Percentiles rank a stretch among this genome's conserved stretches.
These are phyloP conservation scores for Colletotrichum echinochloae DNA, from an alignment of 2,329 filamentous ascomycete species.

Conservation along the genomic window DNA sequence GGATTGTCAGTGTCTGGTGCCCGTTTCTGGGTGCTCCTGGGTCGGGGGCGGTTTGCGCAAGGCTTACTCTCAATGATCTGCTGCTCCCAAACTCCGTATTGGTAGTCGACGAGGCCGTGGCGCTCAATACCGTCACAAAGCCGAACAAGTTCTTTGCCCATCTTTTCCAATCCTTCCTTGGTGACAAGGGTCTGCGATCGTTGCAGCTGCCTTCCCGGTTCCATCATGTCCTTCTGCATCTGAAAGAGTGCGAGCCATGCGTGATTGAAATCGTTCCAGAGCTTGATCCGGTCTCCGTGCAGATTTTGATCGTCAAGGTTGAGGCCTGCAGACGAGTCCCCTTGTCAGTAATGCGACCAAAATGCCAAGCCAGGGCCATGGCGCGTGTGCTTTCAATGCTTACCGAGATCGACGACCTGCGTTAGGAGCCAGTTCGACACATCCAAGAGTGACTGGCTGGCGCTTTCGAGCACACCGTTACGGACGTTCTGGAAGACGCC, in stretches of 20 bases:
- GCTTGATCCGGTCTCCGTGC: slow-evolving; percentile 79
- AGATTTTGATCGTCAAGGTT: slow-evolving; percentile 83
- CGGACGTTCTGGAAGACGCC: slow-evolving; percentile 79
- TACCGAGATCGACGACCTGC: slow-evolving; percentile 68
- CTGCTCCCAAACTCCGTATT: slow-evolving; percentile 97
- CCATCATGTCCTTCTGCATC: slow-evolving; percentile 82
- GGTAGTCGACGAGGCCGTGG: slow-evolving; percentile 95
- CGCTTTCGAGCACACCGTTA: slow-evolving; percentile 61
- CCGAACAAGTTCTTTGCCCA: slow-evolving; percentile 85
- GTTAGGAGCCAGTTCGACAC: slow-evolving; percentile 68
- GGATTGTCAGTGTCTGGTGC: slow-evolving; percentile 21
- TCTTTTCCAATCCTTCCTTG: slow-evolving; percentile 76
- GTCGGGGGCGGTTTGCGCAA: background rate
- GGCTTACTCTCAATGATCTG: slow-evolving; percentile 84
- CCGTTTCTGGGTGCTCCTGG: background rate
- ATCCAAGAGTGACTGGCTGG: slow-evolving; percentile 64
- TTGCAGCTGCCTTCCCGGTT: slow-evolving; percentile 67
- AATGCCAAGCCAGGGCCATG: background rate
- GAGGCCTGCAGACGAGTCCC: slow-evolving; percentile 70
- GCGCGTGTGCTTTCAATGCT: slow-evolving; percentile 44
- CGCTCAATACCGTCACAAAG: slow-evolving; percentile 89
- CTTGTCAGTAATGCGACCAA: slow-evolving; percentile 7
- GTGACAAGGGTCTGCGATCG: slow-evolving; percentile 74
- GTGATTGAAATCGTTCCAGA: slow-evolving; percentile 96
- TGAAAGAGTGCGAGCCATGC: slow-evolving; percentile 89